These are phyloP conservation scores for Paradendryphiella salina DNA, from an alignment of 2,329 filamentous ascomycete species.

Conservation along the genomic window DNA sequence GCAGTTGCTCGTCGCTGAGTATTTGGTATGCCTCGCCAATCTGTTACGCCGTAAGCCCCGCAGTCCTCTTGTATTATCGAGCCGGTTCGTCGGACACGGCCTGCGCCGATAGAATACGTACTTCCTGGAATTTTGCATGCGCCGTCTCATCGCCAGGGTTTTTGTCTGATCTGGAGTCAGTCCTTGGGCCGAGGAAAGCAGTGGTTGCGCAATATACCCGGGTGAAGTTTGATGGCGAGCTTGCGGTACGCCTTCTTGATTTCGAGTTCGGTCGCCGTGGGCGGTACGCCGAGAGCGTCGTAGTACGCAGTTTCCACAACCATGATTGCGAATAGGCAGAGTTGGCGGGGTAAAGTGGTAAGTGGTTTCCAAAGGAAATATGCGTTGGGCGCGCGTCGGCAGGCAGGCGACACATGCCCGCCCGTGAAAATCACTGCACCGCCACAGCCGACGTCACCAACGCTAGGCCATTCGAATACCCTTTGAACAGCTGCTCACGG, in stretches of 20 bases:
- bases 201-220: slow-evolving; percentile 59
- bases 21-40: slow-evolving; percentile 77
- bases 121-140: slow-evolving; percentile 90
- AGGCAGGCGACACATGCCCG: slow-evolving; percentile 15
- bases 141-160: slow-evolving; percentile 95
- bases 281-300: slow-evolving; percentile 80
- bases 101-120: slow-evolving; percentile 47
- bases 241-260: slow-evolving; percentile 97
- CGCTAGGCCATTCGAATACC: slow-evolving; percentile 10
- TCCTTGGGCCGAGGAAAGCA: slow-evolving; percentile 1
- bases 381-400: slow-evolving; percentile 24
- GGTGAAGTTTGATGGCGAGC: slow-evolving; percentile 89
- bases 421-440: slow-evolving; percentile 23
- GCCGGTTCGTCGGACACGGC: slow-evolving; percentile 3
- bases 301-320: slow-evolving; percentile 89
- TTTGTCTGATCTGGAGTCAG: slow-evolving; percentile 67
- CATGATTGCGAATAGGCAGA: slow-evolving; percentile 56
- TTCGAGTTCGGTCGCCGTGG: slow-evolving; percentile 84
- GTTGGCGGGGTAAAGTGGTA: slow-evolving; percentile 5
- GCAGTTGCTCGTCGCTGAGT: slow-evolving; percentile 81
- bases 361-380: slow-evolving; percentile 13
- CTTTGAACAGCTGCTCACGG: background rate
- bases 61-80: slow-evolving; percentile 12
- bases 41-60: slow-evolving; percentile 45
- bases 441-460: slow-evolving; percentile 26